phyloP scores from a whole-genome alignment of 1,284 basidiomycete species.

The Volvariella surrecta region DNA sequence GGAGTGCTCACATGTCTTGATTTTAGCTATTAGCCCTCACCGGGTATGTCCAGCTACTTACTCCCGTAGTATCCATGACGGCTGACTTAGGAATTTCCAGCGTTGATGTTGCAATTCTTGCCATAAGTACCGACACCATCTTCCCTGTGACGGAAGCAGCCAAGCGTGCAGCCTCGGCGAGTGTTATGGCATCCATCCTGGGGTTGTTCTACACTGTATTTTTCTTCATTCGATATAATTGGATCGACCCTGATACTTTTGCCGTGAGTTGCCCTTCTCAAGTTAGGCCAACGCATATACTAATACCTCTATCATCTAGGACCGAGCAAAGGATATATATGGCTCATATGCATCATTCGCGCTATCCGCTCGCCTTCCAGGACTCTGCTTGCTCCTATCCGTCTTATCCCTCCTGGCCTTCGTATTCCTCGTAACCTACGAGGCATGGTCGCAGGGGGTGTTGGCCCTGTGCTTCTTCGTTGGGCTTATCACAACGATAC shows the following conservation, averaged over 20 bases:
- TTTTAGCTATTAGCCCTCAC: constrained; percentile 41
- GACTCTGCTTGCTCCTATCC: constrained; percentile 46
- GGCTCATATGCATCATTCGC: constrained; percentile 57
- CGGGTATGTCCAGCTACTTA: constrained; percentile 25
- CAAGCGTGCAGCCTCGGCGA: constrained; percentile 40
- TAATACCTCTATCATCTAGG: constrained; percentile 22
- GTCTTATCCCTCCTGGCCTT: constrained; percentile 48
- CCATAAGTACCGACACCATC: constrained; percentile 42
- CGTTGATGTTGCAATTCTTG: constrained; percentile 48
- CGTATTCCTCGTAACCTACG: constrained; percentile 49
- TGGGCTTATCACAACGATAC: constrained; percentile 47
- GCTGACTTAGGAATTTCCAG: constrained; percentile 16
- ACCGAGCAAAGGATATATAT: constrained; percentile 46
- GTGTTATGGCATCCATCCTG: constrained; percentile 48
- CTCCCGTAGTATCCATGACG: no score
- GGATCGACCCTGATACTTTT: constrained; percentile 40
- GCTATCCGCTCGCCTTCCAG: constrained; percentile 52
- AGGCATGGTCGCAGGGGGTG: constrained; percentile 52
- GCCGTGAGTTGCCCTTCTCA: constrained; percentile 27
- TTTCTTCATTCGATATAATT: constrained; percentile 53
- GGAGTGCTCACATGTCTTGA: neutral
- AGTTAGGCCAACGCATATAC: neutral
- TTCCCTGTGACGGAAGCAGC: constrained; percentile 39
- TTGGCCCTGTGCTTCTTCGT: constrained; percentile 46
- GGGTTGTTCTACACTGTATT: constrained; percentile 53